phyloP scores from a whole-genome alignment of 306 rosid species.

The Castanea crenata region DNA sequence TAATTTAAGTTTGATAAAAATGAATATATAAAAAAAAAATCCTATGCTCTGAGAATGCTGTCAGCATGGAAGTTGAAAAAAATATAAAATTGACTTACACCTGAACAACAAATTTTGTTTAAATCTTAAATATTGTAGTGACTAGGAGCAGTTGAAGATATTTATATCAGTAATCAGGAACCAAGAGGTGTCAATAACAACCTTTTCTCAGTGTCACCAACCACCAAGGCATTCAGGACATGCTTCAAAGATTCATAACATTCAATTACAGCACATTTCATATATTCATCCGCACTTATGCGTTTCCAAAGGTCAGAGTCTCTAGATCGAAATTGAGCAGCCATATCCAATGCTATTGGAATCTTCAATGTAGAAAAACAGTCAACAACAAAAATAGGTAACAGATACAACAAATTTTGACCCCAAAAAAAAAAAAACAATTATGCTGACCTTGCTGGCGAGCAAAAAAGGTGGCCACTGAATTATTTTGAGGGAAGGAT shows the following conservation, averaged over 20 bases:
- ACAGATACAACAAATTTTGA: slow-evolving; percentile 9
- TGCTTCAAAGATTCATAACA: slow-evolving; percentile 83
- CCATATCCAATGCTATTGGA: slow-evolving; percentile 93
- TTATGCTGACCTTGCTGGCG: slow-evolving; percentile 82
- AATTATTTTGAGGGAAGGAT: slow-evolving; percentile 78
- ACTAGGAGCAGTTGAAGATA: neutral
- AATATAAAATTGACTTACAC: slow-evolving; percentile 17
- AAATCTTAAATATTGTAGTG: neutral
- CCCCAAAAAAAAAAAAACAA: neutral
- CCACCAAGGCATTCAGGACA: slow-evolving; percentile 60
- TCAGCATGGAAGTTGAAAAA: slow-evolving; percentile 15
- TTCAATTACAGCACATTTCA: slow-evolving; percentile 93
- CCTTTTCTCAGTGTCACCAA: slow-evolving; percentile 93
- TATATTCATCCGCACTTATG: slow-evolving; percentile 84
- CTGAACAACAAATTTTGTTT: neutral
- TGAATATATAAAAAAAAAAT: neutral
- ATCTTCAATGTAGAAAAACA: slow-evolving; percentile 51
- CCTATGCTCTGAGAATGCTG: neutral
- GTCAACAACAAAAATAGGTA: slow-evolving; percentile 30
- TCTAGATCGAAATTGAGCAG: slow-evolving; percentile 79
- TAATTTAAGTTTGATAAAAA: too few species aligned
- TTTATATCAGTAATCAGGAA: neutral
- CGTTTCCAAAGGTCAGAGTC: slow-evolving; percentile 96
- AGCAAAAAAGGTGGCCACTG: slow-evolving; percentile 99
- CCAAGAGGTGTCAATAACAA: slow-evolving; percentile 26